A percentile compares a stretch with the other conserved stretches of the same genome.
Evolutionary conservation across 2,329 filamentous ascomycete species (phyloP).

Genomic region (Xylariaceae sp.): DNA sequence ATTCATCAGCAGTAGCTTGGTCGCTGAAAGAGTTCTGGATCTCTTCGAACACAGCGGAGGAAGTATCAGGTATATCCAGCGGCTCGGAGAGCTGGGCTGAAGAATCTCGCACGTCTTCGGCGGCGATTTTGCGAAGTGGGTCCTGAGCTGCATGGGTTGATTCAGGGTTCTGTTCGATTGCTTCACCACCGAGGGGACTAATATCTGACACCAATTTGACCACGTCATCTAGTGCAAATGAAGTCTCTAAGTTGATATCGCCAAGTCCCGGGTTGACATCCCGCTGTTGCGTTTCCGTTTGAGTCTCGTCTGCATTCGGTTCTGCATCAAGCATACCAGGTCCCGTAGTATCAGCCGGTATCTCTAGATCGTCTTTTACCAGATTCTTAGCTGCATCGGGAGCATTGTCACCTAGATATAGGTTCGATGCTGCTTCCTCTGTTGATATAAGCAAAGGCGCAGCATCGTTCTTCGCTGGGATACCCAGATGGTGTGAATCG

Average conservation of each 20-base stretch:
- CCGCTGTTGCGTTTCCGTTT: too few relatives aligned
- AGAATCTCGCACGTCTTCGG: conserved; percentile 18
- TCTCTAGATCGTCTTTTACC: too few relatives aligned
- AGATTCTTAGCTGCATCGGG: too few relatives aligned
- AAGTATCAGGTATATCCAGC: conserved; percentile 9
- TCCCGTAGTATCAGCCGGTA: too few relatives aligned
- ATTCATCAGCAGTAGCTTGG: conserved; percentile 13
- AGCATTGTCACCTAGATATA: too few relatives aligned
- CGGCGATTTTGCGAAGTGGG: conserved; percentile 14
- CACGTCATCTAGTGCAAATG: conserved; percentile 17
- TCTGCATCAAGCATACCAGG: too few relatives aligned
- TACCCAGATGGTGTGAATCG: not conserved
- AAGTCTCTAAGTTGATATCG: not conserved
- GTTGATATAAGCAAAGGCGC: too few relatives aligned
- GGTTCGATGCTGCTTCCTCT: too few relatives aligned
- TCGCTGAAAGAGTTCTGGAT: not conserved
- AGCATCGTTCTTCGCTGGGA: too few relatives aligned
- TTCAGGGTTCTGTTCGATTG: conserved; percentile 19
- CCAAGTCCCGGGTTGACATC: too few relatives aligned
- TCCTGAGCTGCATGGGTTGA: conserved; percentile 15
- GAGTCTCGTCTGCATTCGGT: too few relatives aligned
- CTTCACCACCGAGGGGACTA: conserved; percentile 24
- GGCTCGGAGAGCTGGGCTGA: conserved; percentile 18
- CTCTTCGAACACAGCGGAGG: not conserved
- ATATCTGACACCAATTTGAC: conserved; percentile 20